Evolutionary conservation across 306 rosid genomes (phyloP), one percentile per base, ranked within the genome.

Genomic region (Gleditsia sinensis): DNA sequence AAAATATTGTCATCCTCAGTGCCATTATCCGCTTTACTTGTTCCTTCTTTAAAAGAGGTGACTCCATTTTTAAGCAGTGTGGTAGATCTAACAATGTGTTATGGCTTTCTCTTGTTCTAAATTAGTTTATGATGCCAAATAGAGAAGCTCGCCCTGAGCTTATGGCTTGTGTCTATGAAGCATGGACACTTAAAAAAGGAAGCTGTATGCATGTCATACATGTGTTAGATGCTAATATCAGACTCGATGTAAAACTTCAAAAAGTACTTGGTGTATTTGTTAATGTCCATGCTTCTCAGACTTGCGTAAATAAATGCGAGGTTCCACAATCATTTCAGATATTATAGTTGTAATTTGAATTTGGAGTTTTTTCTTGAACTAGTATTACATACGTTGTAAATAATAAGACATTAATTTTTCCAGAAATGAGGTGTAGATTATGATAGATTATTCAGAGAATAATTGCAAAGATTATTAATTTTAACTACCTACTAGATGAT

Each of bases 21-120:
- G 67, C 86, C 97, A 13, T 86, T 95, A 70, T 90, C 99, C 32
- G 63, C 61, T 68, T 72, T 95, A 83, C 94, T 95, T 33, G 78
- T 92, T 78, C 93, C 99, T 82, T 87, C 99, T 23, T 75, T 92
- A 78, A 95, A 92, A 86, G 98, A 95, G 99, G 99, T 95, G 78
- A 83, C 66, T 59, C 55, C 32, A 51, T 67, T 62, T 70, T 74
- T 63, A 25, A 62, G 43, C 32, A 46, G 13, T 48, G 24, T 21
- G 36, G 23, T 74, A 51, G 79, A 51, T n/a, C 27, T 19, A n/a
- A 5, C 19, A 16, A 39, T 50, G 20, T 59, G 49, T 53, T 42
- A 17, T 61, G 53, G 3, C 32, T 78, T 54, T 34, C 43, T 67
- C 23, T 46, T 9, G 42, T 50, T 50, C n/a, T 19, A 28, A 61